Evolutionary conservation across 2,329 filamentous ascomycete genomes (phyloP), one percentile per base, ranked within the genome.

Genomic region (Macroventuria anomochaeta): DNA sequence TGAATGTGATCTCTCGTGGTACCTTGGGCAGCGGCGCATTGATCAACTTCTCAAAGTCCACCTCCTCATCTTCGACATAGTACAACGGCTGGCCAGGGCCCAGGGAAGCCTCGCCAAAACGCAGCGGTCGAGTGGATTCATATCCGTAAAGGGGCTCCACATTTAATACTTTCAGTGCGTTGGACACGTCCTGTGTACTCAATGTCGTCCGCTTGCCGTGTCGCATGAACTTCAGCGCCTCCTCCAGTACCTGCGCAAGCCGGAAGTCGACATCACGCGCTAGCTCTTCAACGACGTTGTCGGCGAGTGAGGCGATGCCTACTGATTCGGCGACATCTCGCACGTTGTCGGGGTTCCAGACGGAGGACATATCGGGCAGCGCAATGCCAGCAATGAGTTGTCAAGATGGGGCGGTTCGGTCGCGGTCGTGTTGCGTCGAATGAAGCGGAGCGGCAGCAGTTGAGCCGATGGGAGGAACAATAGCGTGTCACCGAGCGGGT

Each of bases 31-130:
- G 77, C 4, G 95, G 91, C 61, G 92, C 92, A 77, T 99, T 99
- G 73, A 99, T 97, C 63, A 99, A 81, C 80, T 97, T 97, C 79
- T 99, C 95, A 71, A 99, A 97, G 76, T 99, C 95, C 48, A 97
- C 88, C 79, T 99, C 95, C 71, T 99, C 95, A 73, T 99, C 95
- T 71, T 99, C 95, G 31, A 99, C 89, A 73, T 99, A 99, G 76
- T 93, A 99, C 18, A 99, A 80, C 46, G 93, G 92, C 76, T 99
- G 95, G 8, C 93, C 93, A 12, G 93, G 92, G 0, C 95, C 95
- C 56, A 99, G 80, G 53, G 90, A 96, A 3, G 95, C 95, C 76
- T 99, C 95, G 44, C 95, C 95, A 70, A 96, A 99, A 48, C 90
- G 85, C 66, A 99, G 79, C 21, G 93, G 91, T 44, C 93, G 83